Evolutionary conservation across 2,329 filamentous ascomycete genomes (phyloP), one percentile per base, ranked within the genome.

Genomic region (Leptosphaerulina australis): DNA sequence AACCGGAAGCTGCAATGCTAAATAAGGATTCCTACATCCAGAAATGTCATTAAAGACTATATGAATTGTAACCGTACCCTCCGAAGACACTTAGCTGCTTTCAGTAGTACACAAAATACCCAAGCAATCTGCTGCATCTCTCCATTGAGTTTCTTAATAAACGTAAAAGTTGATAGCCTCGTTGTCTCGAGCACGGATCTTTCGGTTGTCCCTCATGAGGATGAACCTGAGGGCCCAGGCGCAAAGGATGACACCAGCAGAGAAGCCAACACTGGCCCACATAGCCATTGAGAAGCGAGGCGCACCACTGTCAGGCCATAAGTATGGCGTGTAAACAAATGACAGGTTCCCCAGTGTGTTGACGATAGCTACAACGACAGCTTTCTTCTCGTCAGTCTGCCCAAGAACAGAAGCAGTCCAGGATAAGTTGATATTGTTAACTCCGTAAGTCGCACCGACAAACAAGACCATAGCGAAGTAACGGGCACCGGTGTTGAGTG

Each of bases 301-400:
- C n/a, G 34, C 30, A 29, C 46, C 43, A 8, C 11, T 41, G 3
- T 55, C 44, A 3, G 53, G 56, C 57, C 57, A 60, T 1, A 60
- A 44, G 12, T 60, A 60, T 8, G 55, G 53, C 2, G 55, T 62
- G 25, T 56, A 76, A 18, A 75, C 73, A 29, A 69, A 64, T 9
- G 67, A 60, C 34, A 68, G 22, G 22, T 75, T 76, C 2, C 70
- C 73, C 12, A 72, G 57, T 0, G 72, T 69, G 50, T 77, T 76
- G 3, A 73, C 73, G 15, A 76, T 69, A 1, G 72, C 71, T 12
- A 75, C 62, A 8, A 64, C 59, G 4, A 71, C 72, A 17, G 74
- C 72, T 34, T 72, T 73, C 61, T 76, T 77, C 50, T 74, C 74
- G 18, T 69, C 63, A 1, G 74, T 74, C 37, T 75, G 72, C 1